A percentile compares a stretch with the other conserved stretches of the same genome.
phyloP scores from a whole-genome alignment of 1,139 yeast genomes.

The Pichia sp. region DNA sequence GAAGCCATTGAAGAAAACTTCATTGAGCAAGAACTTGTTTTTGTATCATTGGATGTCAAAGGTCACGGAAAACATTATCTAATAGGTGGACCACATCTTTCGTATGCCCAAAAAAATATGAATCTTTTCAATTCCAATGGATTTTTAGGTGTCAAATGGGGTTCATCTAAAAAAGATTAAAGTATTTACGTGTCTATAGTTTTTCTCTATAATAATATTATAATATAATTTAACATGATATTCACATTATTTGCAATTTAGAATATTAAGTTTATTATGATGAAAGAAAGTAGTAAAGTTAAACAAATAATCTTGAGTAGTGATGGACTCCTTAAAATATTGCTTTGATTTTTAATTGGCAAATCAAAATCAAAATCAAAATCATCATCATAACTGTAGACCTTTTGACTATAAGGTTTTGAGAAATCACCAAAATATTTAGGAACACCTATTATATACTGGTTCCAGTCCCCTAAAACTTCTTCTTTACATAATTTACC shows the following conservation, averaged over 20 bases:
- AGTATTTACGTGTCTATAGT: not conserved
- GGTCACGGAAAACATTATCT: constrained; percentile 63
- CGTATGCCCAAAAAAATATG: constrained; percentile 18
- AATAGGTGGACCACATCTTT: constrained; percentile 39
- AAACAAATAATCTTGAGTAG: not conserved
- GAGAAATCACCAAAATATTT: constrained; percentile 4
- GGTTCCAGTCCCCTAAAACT: constrained; percentile 21
- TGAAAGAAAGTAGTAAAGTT: not conserved
- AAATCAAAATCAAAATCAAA: not conserved
- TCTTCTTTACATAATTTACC: constrained; percentile 23
- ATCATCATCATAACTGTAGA: constrained; percentile 5
- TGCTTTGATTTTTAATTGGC: not conserved
- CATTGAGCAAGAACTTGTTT: constrained; percentile 67
- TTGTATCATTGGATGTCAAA: constrained; percentile 70
- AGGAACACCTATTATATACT: constrained; percentile 17
- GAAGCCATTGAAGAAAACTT: constrained; percentile 67
- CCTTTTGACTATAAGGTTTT: not conserved
- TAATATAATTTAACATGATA: not conserved
- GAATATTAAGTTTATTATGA: not conserved
- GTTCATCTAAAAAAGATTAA: constrained; percentile 51
- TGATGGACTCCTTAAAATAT: not conserved
- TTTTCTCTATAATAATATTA: not conserved
- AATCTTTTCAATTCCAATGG: constrained; percentile 34
- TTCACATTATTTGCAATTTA: not conserved
- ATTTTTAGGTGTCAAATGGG: constrained; percentile 81